Evolutionary conservation across 2,329 filamentous ascomycete species (phyloP), one percentile per base, ranked within the genome.

Genomic region (Pseudocercospora musae): DNA sequence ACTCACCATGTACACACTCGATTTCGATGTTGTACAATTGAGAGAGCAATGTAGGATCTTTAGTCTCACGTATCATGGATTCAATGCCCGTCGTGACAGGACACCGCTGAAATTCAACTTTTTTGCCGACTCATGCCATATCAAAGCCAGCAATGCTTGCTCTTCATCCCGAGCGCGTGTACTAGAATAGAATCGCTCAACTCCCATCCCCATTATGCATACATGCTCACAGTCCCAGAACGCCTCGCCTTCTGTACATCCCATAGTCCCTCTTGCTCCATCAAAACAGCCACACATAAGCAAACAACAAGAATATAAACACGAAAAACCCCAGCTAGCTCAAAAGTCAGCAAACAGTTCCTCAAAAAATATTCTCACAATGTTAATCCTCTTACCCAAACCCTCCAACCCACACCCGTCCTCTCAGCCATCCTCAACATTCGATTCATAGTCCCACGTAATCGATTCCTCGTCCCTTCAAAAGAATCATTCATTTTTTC

Each of bases 401-500:
- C 90, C 78, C 86, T 94, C 95, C 95, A 99, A 72, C 92, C 89
- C 9, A 99, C 89, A n/a, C 95, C 95, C 1, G 93, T 96, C 71
- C 87, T 84, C 79, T 98, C 86, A 4, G 95, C 95, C 95, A 99
- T 99, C 58, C 94, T 75, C 68, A 98, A 79, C 95, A 99, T 99
- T 62, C 93, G 84, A 75, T 92, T 96, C 95, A 99, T 98, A 18
- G 96, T 98, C 58, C 94, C 92, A 49, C 88, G 85, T 65, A 99
- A 81, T 66, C 90, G 86, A 57, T 92, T 79, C 33, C 93, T 83
- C 58, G 94, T 96, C 71, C 85, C 87, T 75, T 98, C 94, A 74
- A 98, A 99, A 4, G 87, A 85, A 73, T 96, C 91, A 77, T 98
- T 98, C 89, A 99, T 96, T 78, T 92, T 94, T 71, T 97, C 92